phyloP scores from a whole-genome alignment of 164 flowering plant genomes.

The Vitis rupestris region DNA sequence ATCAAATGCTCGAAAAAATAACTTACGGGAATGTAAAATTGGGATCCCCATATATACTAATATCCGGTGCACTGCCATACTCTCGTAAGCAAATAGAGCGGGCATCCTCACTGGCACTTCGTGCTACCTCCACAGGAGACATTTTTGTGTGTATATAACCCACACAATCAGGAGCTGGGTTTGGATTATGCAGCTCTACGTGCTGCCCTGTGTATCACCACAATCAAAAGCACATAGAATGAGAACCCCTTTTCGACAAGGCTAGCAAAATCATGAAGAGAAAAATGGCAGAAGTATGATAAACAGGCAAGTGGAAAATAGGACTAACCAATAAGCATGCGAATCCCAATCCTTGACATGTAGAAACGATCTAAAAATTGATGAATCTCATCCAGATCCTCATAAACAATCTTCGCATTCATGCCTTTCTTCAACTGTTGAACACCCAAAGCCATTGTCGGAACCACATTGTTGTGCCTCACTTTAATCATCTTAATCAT shows the following conservation, averaged over 20 bases:
- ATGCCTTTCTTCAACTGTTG: slow-evolving; percentile 87
- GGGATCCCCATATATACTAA: slow-evolving; percentile 84
- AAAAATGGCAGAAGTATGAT: neutral
- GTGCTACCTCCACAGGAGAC: slow-evolving; percentile 85
- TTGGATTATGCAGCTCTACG: slow-evolving; percentile 89
- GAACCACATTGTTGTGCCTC: slow-evolving; percentile 95
- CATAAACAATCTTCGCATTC: slow-evolving; percentile 37
- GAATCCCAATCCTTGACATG: slow-evolving; percentile 95
- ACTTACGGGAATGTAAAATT: slow-evolving; percentile 86
- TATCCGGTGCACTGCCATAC: slow-evolving; percentile 87
- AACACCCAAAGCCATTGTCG: slow-evolving; percentile 95
- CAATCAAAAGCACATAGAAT: slow-evolving; percentile 12
- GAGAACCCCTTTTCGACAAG: neutral
- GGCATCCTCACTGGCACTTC: slow-evolving; percentile 88
- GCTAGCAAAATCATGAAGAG: neutral
- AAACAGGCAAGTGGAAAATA: slow-evolving; percentile 2
- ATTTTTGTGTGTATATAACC: slow-evolving; percentile 85
- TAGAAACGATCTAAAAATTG: slow-evolving; percentile 95
- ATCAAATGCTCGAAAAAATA: neutral
- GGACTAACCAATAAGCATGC: slow-evolving; percentile 90
- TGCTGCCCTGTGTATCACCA: slow-evolving; percentile 78
- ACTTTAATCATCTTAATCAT: slow-evolving; percentile 95
- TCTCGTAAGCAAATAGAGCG: slow-evolving; percentile 72
- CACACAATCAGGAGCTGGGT: slow-evolving; percentile 72
- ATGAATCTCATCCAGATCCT: slow-evolving; percentile 74